Conservation (phyloP, 108 stramenopile genomes). For the Skeletonema grethae region DNA sequence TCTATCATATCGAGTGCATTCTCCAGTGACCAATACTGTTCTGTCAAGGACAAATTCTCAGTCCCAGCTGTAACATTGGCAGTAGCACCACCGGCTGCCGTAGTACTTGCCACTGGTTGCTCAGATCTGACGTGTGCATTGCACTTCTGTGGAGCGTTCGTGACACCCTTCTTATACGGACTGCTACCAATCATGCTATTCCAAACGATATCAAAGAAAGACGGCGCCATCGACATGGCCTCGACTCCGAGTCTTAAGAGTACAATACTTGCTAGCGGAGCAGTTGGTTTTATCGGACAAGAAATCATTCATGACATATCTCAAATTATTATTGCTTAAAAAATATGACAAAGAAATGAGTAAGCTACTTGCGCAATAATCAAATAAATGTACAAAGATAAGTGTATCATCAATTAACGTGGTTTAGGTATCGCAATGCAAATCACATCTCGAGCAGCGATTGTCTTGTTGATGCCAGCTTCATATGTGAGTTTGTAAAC, state of each 20-base stretch:
- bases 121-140: conserved; percentile 35
- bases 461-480: conserved; percentile 38
- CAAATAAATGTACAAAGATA: neutral
- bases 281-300: neutral
- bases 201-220: conserved; percentile 11
- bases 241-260: neutral
- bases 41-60: conserved; percentile 27
- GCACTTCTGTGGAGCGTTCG: conserved; percentile 36
- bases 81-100: conserved; percentile 29
- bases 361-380: neutral
- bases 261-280: conserved; percentile 3
- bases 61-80: conserved; percentile 25
- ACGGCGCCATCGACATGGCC: neutral
- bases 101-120: conserved; percentile 22
- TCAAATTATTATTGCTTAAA: conserved; percentile 4
- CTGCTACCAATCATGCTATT: conserved; percentile 28
- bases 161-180: conserved; percentile 42
- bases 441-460: conserved; percentile 38
- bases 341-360: neutral
- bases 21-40: conserved; percentile 11
- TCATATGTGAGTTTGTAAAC: conserved; percentile 5
- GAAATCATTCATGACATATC: conserved; percentile 4
- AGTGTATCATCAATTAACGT: conserved; percentile 9
- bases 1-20: conserved; percentile 23
- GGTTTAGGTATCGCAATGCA: conserved; percentile 29